Evolutionary conservation across 2,329 filamentous ascomycete species (phyloP).

Genomic region (Arthrobotrys conoides): DNA sequence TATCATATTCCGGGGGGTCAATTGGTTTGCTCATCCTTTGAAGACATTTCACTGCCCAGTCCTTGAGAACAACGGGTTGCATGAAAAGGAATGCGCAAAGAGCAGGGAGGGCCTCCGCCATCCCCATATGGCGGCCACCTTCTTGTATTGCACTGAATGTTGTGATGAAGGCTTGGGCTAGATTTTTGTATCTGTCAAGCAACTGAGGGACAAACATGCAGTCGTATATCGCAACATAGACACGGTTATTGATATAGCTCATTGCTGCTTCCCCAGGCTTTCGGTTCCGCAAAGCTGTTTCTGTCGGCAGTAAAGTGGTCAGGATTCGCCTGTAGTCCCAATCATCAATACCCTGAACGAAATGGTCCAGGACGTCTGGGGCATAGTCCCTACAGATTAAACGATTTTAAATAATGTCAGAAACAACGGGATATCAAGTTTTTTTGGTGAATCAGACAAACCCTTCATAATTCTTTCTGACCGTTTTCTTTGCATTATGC

Average conservation of each 20-base stretch:
- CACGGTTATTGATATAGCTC: constrained; percentile 54
- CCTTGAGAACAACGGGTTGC: constrained; percentile 59
- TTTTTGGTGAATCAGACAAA: constrained; percentile 38
- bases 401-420: constrained; percentile 13
- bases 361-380: constrained; percentile 53
- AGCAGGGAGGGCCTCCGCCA: constrained; percentile 62
- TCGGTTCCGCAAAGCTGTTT: constrained; percentile 28
- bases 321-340: constrained; percentile 55
- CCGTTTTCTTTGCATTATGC: constrained; percentile 62
- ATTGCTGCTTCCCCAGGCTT: constrained; percentile 37
- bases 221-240: constrained; percentile 56
- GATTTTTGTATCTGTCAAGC: constrained; percentile 59
- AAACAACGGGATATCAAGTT: background rate
- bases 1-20: constrained; percentile 61
- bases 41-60: constrained; percentile 62
- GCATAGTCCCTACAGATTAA: constrained; percentile 48
- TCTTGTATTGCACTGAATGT: constrained; percentile 62
- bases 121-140: constrained; percentile 61
- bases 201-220: constrained; percentile 57
- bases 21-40: constrained; percentile 60
- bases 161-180: constrained; percentile 49
- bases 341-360: constrained; percentile 49
- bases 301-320: constrained; percentile 27
- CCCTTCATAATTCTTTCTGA: constrained; percentile 63
- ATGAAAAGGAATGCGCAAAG: constrained; percentile 63